Conservation (phyloP, 164 flowering plant genomes). For the Umbilicus rupestris region DNA sequence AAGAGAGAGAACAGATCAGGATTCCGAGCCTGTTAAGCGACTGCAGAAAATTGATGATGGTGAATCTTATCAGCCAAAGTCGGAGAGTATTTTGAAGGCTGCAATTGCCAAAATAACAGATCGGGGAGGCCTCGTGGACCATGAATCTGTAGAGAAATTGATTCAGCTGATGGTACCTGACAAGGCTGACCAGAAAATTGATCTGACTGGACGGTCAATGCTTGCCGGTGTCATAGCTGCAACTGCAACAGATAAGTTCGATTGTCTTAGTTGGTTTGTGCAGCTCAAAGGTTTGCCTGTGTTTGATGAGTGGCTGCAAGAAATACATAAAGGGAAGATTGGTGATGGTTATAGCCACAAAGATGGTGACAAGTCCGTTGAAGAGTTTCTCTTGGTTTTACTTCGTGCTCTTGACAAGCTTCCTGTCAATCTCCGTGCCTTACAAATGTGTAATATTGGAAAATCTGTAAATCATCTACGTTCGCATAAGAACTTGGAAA, state of each 20-base stretch:
- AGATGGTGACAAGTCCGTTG: conserved; percentile 61
- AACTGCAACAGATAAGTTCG: conserved; percentile 63
- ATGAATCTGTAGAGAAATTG: conserved; percentile 69
- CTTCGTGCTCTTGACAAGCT: conserved; percentile 90
- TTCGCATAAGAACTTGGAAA: conserved; percentile 30
- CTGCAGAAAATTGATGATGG: conserved; percentile 54
- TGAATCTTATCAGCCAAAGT: conserved; percentile 41
- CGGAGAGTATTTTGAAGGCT: conserved; percentile 39
- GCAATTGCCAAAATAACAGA: conserved; percentile 77
- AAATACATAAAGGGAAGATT: conserved; percentile 71
- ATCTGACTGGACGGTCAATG: conserved; percentile 53
- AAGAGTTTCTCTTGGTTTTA: conserved; percentile 71
- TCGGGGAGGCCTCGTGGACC: conserved; percentile 61
- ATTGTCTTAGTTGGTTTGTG: conserved; percentile 71
- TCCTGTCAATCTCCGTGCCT: conserved; percentile 78
- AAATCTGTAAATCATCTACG: conserved; percentile 76
- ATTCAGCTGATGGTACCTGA: conserved; percentile 65
- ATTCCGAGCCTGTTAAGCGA: conserved; percentile 52
- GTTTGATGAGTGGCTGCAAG: conserved; percentile 91
- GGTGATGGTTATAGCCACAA: conserved; percentile 50
- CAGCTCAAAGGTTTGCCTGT: conserved; percentile 74
- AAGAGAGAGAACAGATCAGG: conserved; percentile 66
- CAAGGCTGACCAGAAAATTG: conserved; percentile 52
- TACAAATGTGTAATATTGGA: conserved; percentile 75
- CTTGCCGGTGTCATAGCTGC: conserved; percentile 65